phyloP scores from a whole-genome alignment of 202 grass and related monocot species.

The Carex sylvatica region DNA sequence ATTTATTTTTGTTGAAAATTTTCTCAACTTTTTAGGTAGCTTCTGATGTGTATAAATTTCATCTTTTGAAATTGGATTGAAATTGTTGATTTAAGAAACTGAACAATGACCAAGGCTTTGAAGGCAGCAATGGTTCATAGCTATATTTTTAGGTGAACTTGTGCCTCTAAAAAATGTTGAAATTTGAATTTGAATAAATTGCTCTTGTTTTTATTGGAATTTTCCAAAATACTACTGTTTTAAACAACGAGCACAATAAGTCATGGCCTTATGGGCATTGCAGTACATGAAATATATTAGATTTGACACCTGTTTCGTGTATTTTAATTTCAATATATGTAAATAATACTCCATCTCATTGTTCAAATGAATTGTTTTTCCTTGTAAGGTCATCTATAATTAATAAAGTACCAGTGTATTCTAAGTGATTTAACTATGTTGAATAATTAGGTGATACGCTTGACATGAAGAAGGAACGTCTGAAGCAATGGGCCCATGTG shows the following conservation, averaged over 20 bases:
- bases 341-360: not conserved
- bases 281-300: not conserved
- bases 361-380: not conserved
- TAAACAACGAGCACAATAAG: not conserved
- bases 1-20: not conserved
- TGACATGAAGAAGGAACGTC: slow-evolving; percentile 69
- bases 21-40: not conserved
- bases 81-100: not conserved
- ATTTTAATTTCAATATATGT: not conserved
- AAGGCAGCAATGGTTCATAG: not conserved
- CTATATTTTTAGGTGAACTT: too few species aligned
- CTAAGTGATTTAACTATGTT: slow-evolving; percentile 11
- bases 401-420: not conserved
- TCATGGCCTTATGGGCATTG: not conserved
- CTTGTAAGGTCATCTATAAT: not conserved
- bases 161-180: not conserved
- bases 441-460: slow-evolving; percentile 49
- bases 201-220: not conserved
- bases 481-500: slow-evolving; percentile 95
- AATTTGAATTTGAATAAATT: slow-evolving; percentile 13
- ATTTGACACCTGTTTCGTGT: not conserved
- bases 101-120: not conserved
- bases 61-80: not conserved
- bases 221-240: not conserved
- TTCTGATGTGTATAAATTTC: not conserved